Evolutionary conservation across 306 rosid species (phyloP), one percentile per base, ranked within the genome.

Genomic region (Lathyrus sativus): DNA sequence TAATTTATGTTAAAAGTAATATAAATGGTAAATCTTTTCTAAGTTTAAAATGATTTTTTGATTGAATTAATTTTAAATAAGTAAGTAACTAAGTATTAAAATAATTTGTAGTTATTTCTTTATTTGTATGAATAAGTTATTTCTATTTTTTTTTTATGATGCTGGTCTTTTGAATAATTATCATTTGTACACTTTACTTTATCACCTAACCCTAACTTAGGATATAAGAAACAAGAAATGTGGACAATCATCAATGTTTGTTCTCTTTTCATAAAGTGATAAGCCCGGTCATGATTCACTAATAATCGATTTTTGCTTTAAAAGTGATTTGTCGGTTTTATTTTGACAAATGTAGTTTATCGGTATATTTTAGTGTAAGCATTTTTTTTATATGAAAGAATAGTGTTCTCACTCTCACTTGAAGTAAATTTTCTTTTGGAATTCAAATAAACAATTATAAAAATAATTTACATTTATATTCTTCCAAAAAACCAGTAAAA

Each of bases 181-280:
- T 11, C 13, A 3, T 42, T 42, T 42, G 2, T 51, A 51, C 7
- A 51, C 13, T 51, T 18, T 51, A 19, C 22, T 51, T 51, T 9
- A 48, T 51, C 57, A 18, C 29, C 57, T 51, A 19, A 18, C 57
- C 29, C 57, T 51, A 19, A 18, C 57, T 51, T 51, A 51, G 13
- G 31, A 19, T 18, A 51, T 19, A 51, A 51, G n/a, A 51, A 51
- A 10, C 1, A 7, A 70, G 56, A 70, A 68, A 70, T 18, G 48
- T 58, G 67, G 58, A 58, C 65, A 70, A 50, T 9, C 55, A 39
- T 24, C 37, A 69, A 18, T 60, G 15, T 9, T 15, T 15, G 55
- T 49, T 17, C 55, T 22, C 49, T 55, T 33, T 43, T 35, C 13
- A 29, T 63, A 10, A 39, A 72, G 33, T 18, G 35, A 6, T 22